phyloP scores from a whole-genome alignment of 352 stramenopile genomes.

The Halophytophthora polymorphica region DNA sequence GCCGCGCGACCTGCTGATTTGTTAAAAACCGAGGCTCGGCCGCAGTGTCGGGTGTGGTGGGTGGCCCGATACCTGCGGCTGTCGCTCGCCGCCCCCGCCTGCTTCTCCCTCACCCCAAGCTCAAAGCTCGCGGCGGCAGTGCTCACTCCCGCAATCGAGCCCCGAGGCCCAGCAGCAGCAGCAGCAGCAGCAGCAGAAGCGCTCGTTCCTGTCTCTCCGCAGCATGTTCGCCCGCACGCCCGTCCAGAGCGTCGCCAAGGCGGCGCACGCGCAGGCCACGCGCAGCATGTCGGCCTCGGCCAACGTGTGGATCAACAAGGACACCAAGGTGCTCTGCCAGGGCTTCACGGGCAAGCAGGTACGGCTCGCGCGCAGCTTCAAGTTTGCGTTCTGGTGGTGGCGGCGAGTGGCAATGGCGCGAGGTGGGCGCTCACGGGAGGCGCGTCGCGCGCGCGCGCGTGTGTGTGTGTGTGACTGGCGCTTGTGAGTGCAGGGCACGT shows the following conservation, averaged over 20 bases:
- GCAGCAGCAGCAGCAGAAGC: not conserved
- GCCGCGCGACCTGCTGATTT: not conserved
- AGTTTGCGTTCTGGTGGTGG: slow-evolving; percentile 1
- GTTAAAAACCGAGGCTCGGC: not conserved
- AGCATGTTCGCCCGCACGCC: slow-evolving; percentile 63
- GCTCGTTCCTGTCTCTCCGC: not conserved
- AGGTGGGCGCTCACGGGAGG: too few species aligned
- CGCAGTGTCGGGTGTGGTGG: not conserved
- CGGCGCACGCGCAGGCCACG: slow-evolving; percentile 28
- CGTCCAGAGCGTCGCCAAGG: slow-evolving; percentile 37
- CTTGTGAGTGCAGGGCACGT: slow-evolving; percentile 88
- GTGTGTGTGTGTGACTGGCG: slow-evolving; percentile 1
- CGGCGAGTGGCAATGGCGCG: not conserved
- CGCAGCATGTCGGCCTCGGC: slow-evolving; percentile 92
- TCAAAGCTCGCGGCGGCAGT: not conserved
- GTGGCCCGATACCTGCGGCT: not conserved
- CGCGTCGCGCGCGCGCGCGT: too few species aligned
- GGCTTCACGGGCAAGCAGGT: slow-evolving; percentile 99
- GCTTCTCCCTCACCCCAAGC: not conserved
- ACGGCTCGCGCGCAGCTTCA: slow-evolving; percentile 15
- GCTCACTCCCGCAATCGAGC: slow-evolving; percentile 14
- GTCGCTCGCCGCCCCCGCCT: not conserved
- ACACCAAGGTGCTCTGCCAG: slow-evolving; percentile 99
- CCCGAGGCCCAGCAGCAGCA: slow-evolving; percentile 8
- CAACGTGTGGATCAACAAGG: slow-evolving; percentile 99